These are phyloP conservation scores for Amanita rimosa DNA, from an alignment of 768 basidiomycete species.

Conservation along the genomic window DNA sequence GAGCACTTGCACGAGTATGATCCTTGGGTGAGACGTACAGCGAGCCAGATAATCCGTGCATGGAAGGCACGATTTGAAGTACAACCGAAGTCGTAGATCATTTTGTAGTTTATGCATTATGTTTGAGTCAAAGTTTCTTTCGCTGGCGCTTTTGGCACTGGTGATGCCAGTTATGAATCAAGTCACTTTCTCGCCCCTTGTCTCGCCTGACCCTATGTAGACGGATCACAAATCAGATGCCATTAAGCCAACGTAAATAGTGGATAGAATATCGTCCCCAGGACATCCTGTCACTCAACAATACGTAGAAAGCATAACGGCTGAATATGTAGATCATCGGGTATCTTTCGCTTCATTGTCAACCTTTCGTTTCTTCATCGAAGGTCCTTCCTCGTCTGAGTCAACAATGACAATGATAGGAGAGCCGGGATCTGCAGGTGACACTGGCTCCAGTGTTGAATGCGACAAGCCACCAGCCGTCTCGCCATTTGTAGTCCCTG, in stretches of 20 bases:
- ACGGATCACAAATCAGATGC: too few species aligned
- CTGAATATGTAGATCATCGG: not conserved
- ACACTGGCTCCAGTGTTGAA: not conserved
- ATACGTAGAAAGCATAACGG: not conserved
- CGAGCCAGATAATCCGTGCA: not conserved
- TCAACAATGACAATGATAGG: conserved; percentile 58
- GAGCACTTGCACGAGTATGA: not conserved
- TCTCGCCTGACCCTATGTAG: too few species aligned
- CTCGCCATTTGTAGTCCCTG: not conserved
- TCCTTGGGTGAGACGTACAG: conserved; percentile 5
- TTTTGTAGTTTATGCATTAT: not conserved
- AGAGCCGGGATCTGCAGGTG: conserved; percentile 27
- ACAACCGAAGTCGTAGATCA: not conserved
- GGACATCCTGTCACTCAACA: not conserved
- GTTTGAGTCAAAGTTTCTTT: not conserved
- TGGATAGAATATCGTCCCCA: not conserved
- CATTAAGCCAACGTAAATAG: too few species aligned
- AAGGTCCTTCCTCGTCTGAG: conserved; percentile 43
- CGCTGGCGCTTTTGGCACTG: not conserved
- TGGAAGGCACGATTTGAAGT: not conserved
- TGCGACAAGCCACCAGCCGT: not conserved
- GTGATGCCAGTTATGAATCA: too few species aligned
- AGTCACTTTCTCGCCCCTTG: too few species aligned
- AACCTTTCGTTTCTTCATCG: conserved; percentile 45
- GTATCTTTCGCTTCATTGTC: conserved; percentile 14